These are phyloP conservation scores for Microsporum audouinii DNA, from an alignment of 2,329 filamentous ascomycete genomes.

Conservation along the genomic window DNA sequence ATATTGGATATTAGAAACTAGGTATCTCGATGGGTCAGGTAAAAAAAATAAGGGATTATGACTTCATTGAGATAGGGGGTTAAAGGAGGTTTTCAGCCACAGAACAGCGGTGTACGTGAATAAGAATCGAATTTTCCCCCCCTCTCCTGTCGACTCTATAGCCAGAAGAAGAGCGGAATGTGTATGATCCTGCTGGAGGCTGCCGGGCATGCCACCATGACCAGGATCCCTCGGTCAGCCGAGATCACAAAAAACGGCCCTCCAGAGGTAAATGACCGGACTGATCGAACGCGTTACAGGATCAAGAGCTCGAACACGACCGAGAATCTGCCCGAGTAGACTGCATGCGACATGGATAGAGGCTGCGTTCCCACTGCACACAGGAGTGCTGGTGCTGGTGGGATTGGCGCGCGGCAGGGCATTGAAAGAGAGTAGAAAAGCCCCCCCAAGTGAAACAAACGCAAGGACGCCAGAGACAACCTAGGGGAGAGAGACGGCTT, in stretches of 20 bases:
- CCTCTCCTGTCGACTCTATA: neutral
- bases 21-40: neutral
- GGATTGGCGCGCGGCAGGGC: conserved; percentile 4
- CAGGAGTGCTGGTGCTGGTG: neutral
- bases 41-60: neutral
- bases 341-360: neutral
- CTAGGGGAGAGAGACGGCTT: neutral
- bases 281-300: neutral
- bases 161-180: neutral
- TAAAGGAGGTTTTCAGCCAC: neutral
- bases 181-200: neutral
- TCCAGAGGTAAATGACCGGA: neutral
- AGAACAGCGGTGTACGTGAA: conserved; percentile 1
- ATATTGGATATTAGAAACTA: neutral
- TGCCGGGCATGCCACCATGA: neutral
- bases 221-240: neutral
- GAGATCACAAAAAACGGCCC: neutral
- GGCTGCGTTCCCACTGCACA: neutral
- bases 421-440: neutral
- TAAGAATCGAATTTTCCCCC: neutral
- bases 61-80: conserved; percentile 3
- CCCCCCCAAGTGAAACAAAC: conserved; percentile 1
- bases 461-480: neutral
- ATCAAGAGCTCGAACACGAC: neutral
- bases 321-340: neutral